Base-by-base conservation (phyloP, 2,329 filamentous ascomycete genomes). In the Penicillium sp. region DNA sequence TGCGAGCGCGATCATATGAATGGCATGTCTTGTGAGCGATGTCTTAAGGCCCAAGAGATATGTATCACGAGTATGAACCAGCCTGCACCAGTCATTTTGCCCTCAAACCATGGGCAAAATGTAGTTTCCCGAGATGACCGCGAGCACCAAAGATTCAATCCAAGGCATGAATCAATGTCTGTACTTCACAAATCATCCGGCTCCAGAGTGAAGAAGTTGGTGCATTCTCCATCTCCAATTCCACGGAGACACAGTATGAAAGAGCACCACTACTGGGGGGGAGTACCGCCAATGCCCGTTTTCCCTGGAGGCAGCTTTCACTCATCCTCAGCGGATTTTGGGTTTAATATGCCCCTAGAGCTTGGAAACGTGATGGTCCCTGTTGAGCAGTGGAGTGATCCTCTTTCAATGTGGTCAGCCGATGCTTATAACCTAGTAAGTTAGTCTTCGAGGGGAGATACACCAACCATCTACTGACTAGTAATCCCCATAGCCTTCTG, bases 11-110 rank as follows among this genome's bases (percentile, higher is more conserved):
- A 62, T 40, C 63, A 62, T 40, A 50, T 62, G 23, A 58, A 61
- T 51, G 61, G 64, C 29, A 59, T 57, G 54, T 66, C 64, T 19
- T 67, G 65, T 27, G 65, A 67, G 33, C 60, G 65, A 37, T 67
- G 65, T 41, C 60, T 67, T 27, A 67, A 67, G 48, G 65, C 65
- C 25, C 64, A 66, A n/a, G 64, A 64, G 12, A 33, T 59, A 15
- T 67, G 65, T 41, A 63, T 62, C 19, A 67, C 64, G 7, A 67
- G 55, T 29, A 19, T 67, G 12, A 59, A 60, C 6, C 64, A 67
- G 2, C 56, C 64, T 15, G 10, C 49, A 4, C 43, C 51, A 19
- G 47, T 25, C 8, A 56, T 60, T 7, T 17, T 57, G 13, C 40
- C 56, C 2, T 59, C 58, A 21, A 54, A 53, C 4, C 17, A 40